Evolutionary conservation across 805 yeast genomes (phyloP).

Genomic region (Lipomyces oligophaga): DNA sequence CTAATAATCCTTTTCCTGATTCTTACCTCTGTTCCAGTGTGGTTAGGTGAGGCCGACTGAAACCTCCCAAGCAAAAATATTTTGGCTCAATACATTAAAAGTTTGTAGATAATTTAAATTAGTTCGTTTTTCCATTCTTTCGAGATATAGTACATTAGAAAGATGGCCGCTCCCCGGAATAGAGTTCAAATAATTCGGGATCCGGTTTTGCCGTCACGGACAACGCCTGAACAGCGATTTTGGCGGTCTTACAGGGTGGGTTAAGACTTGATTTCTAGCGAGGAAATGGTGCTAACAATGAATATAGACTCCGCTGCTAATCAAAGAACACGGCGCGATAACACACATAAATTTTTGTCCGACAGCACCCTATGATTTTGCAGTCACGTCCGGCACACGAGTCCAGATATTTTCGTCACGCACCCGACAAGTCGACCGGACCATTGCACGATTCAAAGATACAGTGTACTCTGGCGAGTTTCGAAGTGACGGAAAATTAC

Average conservation of each 20-base stretch:
- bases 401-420: slow-evolving; percentile 91
- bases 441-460: slow-evolving; percentile 83
- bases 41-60: too few relatives aligned
- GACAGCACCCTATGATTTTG: slow-evolving; percentile 80
- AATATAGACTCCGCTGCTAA: slow-evolving; percentile 65
- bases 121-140: too few relatives aligned
- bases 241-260: slow-evolving; percentile 72
- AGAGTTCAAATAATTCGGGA: slow-evolving; percentile 62
- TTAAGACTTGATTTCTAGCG: neutral
- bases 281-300: neutral
- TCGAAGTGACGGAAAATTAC: slow-evolving; percentile 82
- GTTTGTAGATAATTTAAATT: too few relatives aligned
- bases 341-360: slow-evolving; percentile 87
- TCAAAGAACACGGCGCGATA: slow-evolving; percentile 90
- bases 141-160: too few relatives aligned
- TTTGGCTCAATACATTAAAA: too few relatives aligned
- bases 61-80: too few relatives aligned
- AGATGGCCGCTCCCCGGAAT: slow-evolving; percentile 76
- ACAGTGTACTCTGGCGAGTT: slow-evolving; percentile 89
- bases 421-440: slow-evolving; percentile 84
- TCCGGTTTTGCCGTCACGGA: slow-evolving; percentile 75
- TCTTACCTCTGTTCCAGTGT: too few relatives aligned
- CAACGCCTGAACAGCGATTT: slow-evolving; percentile 89
- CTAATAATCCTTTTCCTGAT: too few relatives aligned
- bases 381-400: slow-evolving; percentile 85